Evolutionary conservation across 805 yeast species (phyloP).

Genomic region (Metschnikowia corniflorae): DNA sequence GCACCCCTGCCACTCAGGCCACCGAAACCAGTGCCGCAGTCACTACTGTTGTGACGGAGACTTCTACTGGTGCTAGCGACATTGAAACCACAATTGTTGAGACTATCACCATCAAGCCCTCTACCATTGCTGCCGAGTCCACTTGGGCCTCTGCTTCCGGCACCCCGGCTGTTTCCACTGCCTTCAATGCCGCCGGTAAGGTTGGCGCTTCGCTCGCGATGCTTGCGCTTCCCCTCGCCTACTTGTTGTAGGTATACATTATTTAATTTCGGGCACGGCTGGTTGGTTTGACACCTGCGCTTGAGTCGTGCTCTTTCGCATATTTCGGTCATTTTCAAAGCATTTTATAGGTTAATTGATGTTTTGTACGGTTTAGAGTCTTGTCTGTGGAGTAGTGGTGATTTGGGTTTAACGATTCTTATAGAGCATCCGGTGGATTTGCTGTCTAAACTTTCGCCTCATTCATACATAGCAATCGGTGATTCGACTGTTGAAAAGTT

Average conservation of each 20-base stretch:
- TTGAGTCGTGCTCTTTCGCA: too few relatives aligned
- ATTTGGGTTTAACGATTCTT: too few relatives aligned
- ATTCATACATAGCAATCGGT: too few relatives aligned
- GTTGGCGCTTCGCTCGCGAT: constrained; percentile 28
- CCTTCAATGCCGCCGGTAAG: constrained; percentile 20
- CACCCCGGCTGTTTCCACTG: constrained; percentile 11
- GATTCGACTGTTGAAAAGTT: too few relatives aligned
- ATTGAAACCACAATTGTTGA: not conserved
- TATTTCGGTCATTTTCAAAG: too few relatives aligned
- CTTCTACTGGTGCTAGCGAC: constrained; percentile 6
- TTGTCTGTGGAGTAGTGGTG: too few relatives aligned
- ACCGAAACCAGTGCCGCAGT: constrained; percentile 4
- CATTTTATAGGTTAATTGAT: too few relatives aligned
- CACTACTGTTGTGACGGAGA: constrained; percentile 3
- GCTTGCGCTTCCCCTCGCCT: constrained; percentile 33
- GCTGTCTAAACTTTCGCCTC: too few relatives aligned
- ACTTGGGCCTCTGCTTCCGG: constrained; percentile 4
- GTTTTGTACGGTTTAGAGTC: too few relatives aligned
- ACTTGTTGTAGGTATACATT: constrained; percentile 35
- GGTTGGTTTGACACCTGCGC: too few relatives aligned
- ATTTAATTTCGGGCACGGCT: too few relatives aligned
- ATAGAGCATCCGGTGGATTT: too few relatives aligned
- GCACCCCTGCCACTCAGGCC: constrained; percentile 1
- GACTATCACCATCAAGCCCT: not conserved
- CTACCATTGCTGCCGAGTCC: constrained; percentile 6